Conservation (phyloP, 805 yeast genomes). For the Myxozyma sirexii region DNA sequence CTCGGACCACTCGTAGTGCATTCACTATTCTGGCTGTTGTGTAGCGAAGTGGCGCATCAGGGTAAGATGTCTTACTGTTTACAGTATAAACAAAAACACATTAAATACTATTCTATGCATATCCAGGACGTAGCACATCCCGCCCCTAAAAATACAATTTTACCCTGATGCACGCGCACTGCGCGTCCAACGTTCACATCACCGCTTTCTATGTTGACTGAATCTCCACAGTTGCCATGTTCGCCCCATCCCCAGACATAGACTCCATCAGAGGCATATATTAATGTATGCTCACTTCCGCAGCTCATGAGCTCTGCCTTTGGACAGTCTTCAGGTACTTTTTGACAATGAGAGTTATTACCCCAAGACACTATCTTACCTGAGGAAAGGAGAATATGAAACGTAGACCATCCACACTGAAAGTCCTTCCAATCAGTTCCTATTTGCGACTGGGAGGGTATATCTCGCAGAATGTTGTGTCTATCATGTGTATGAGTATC, state of each 20-base stretch:
- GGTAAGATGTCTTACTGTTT: not conserved
- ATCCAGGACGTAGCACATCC: slow-evolving; percentile 43
- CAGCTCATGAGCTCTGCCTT: slow-evolving; percentile 44
- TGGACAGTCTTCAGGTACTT: slow-evolving; percentile 40
- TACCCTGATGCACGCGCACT: not conserved
- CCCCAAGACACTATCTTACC: slow-evolving; percentile 59
- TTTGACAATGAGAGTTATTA: slow-evolving; percentile 76
- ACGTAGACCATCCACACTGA: slow-evolving; percentile 77
- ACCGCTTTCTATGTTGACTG: slow-evolving; percentile 2
- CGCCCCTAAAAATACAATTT: slow-evolving; percentile 31
- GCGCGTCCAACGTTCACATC: slow-evolving; percentile 7
- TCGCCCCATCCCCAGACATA: slow-evolving; percentile 98
- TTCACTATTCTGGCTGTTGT: no score
- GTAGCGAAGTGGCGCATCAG: no score
- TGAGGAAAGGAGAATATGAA: slow-evolving; percentile 51
- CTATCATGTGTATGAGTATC: not conserved
- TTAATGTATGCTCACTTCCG: slow-evolving; percentile 89
- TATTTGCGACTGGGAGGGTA: not conserved
- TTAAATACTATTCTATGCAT: not conserved
- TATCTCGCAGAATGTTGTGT: slow-evolving; percentile 6
- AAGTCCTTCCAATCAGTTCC: slow-evolving; percentile 34
- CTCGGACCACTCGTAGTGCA: no score
- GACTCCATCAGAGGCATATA: slow-evolving; percentile 46
- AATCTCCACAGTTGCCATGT: slow-evolving; percentile 87
- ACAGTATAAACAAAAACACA: not conserved